Percentiles rank a stretch among this genome's conserved stretches.
Conservation (phyloP, 495 filamentous ascomycete genomes). For the Tetracladium setigerum region DNA sequence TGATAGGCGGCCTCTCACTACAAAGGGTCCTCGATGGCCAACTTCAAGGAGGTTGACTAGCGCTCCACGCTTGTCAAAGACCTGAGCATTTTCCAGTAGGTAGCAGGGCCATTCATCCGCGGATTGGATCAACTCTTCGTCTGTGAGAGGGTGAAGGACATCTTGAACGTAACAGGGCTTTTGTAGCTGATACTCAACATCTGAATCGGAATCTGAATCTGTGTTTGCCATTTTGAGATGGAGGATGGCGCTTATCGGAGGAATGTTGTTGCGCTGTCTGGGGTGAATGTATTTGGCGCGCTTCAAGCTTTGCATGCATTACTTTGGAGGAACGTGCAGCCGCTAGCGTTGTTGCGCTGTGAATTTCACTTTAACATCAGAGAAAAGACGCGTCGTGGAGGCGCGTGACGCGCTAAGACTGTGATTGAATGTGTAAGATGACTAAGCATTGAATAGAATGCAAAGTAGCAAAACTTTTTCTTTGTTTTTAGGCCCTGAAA, state of each 20-base stretch:
- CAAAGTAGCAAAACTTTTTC: too few relatives aligned
- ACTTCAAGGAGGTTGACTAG: conserved; percentile 16
- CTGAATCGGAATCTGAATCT: too few relatives aligned
- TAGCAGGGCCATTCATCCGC: conserved; percentile 34
- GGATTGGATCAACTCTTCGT: not conserved
- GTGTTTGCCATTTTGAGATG: not conserved
- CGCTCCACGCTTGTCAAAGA: conserved; percentile 32
- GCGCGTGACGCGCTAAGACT: too few relatives aligned
- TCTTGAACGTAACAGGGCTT: not conserved
- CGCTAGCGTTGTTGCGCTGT: too few relatives aligned
- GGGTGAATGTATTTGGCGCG: not conserved
- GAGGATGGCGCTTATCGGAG: not conserved
- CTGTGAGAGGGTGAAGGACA: not conserved
- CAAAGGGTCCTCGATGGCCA: not conserved
- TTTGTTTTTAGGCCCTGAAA: too few relatives aligned
- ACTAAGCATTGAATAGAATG: too few relatives aligned
- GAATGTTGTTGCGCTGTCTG: not conserved
- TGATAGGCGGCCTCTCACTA: not conserved
- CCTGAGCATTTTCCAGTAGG: conserved; percentile 35
- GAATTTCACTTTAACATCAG: too few relatives aligned
- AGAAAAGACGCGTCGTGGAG: too few relatives aligned
- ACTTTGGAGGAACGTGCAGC: not conserved
- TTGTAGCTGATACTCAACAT: too few relatives aligned
- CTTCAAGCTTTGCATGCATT: not conserved
- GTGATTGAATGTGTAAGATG: too few relatives aligned